Base-by-base conservation (phyloP, 2,329 filamentous ascomycete genomes). In the Gremmenia infestans region DNA sequence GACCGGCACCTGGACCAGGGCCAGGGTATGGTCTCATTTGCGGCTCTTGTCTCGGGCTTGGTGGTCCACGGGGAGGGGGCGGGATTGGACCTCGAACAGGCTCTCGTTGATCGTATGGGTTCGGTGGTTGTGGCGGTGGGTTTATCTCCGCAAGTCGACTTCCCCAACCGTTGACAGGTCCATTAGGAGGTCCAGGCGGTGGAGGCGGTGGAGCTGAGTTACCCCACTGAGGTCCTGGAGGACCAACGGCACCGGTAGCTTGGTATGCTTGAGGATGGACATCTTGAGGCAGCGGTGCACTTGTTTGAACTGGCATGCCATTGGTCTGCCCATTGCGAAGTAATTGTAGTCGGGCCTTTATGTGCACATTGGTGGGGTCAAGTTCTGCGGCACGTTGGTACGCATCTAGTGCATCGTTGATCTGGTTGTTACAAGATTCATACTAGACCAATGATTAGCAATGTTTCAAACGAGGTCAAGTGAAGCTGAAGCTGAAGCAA, bases 341-440 rank as follows among this genome's bases (percentile, higher is more conserved):
- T 48, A 99, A 80, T 70, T 96, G 89, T 59, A 99, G 79, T 59
- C 94, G 86, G 56, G 92, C 91, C 73, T 97, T 97, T 78, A 99
- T 97, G 72, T 97, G 93, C 40, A 90, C 89, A 70, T 99, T 97
- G 59, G 78, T 80, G 0, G 94, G 93, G 70, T 99, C 94, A 62
- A 99, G 83, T 71, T 99, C 94, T 37, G 92, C 92, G 42, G 94
- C 94, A 64, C 94, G 85, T 68, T 93, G 89, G 71, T 97, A 99
- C 5, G 94, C 94, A 72, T 99, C 94, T 46, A 97, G 80, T 1
- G 94, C 94, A 77, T 99, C 94, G 52, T 86, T 90, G 56, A 96
- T 96, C 74, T 99, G 94, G 75, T 97, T 97, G 79, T 99, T 97
- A 74, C 94, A 99, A 25, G 91, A 96, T 72, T 99, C 94, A 69